Conservation (phyloP, 768 basidiomycete genomes). For the Heimioporus sp. region DNA sequence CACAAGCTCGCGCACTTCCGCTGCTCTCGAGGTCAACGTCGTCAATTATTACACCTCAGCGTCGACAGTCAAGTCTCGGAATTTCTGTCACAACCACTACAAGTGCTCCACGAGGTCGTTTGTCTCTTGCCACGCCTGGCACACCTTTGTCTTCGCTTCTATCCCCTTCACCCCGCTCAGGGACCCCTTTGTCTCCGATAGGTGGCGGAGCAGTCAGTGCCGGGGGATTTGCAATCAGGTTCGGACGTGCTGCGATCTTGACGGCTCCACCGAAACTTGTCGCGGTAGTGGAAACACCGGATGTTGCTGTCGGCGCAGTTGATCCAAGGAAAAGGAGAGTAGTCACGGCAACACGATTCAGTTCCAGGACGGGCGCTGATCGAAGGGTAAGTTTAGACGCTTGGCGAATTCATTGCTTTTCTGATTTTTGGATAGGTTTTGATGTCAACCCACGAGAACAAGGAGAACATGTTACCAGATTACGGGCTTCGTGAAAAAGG, state of each 20-base stretch:
- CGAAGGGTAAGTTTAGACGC: slow-evolving; percentile 56
- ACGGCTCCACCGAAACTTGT: slow-evolving; percentile 84
- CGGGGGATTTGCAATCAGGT: slow-evolving; percentile 45
- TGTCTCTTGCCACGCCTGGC: slow-evolving; percentile 39
- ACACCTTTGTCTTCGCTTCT: slow-evolving; percentile 38
- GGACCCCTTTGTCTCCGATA: slow-evolving; percentile 33
- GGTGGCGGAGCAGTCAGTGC: slow-evolving; percentile 21
- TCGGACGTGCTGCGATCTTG: slow-evolving; percentile 71
- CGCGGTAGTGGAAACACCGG: slow-evolving; percentile 82
- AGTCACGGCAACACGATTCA: slow-evolving; percentile 86
- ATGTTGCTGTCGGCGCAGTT: slow-evolving; percentile 86
- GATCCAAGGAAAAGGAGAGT: slow-evolving; percentile 82
- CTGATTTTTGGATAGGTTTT: slow-evolving; percentile 52
- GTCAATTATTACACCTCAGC: slow-evolving; percentile 41
- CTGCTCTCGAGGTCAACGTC: slow-evolving; percentile 55
- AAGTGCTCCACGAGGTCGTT: slow-evolving; percentile 41
- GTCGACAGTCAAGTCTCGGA: slow-evolving; percentile 31
- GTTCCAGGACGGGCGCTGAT: slow-evolving; percentile 78
- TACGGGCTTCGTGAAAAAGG: slow-evolving; percentile 24
- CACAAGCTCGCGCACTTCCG: slow-evolving; percentile 48
- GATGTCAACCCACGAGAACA: slow-evolving; percentile 78
- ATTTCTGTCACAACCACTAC: slow-evolving; percentile 36
- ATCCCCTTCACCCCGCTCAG: slow-evolving; percentile 29
- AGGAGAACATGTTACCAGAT: slow-evolving; percentile 28
- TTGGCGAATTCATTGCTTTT: neutral